Percentiles rank a stretch among this genome's conserved stretches.
phyloP scores from a whole-genome alignment of 139 green algal species.

The Closterium sp. region DNA sequence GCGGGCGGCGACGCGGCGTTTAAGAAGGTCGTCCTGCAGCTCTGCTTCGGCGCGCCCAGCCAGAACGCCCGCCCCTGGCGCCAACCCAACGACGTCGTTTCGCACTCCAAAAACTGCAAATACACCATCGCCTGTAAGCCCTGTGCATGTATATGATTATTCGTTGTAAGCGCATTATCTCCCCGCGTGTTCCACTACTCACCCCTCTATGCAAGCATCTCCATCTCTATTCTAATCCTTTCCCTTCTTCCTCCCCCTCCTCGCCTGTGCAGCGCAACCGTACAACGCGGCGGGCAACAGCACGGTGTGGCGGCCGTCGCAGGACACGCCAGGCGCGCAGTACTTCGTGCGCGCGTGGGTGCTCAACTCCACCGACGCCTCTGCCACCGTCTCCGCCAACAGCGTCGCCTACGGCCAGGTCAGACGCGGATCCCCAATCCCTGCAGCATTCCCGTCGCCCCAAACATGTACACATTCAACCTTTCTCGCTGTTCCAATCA shows the following conservation, averaged over 20 bases:
- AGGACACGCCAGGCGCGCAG: not conserved
- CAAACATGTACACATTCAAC: no score
- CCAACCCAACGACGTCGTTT: not conserved
- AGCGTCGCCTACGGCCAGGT: slow-evolving; percentile 4
- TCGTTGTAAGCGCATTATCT: not conserved
- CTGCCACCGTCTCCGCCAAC: not conserved
- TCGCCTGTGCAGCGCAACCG: not conserved
- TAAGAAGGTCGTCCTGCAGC: slow-evolving; percentile 5
- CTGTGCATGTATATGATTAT: no score
- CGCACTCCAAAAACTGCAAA: slow-evolving; percentile 5
- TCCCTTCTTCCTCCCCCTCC: not conserved
- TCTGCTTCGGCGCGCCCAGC: slow-evolving; percentile 15
- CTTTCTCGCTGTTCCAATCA: no score
- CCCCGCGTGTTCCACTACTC: not conserved
- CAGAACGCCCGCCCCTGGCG: not conserved
- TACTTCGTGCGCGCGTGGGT: slow-evolving; percentile 3
- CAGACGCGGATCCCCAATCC: not conserved
- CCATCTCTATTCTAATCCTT: not conserved
- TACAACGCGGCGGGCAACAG: not conserved
- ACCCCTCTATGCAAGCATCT: not conserved
- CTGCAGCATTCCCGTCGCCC: no score
- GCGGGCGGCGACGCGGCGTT: not conserved
- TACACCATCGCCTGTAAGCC: not conserved
- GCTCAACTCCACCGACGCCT: not conserved
- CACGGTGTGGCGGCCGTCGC: not conserved